These are phyloP conservation scores for Beauveria medogensis DNA, from an alignment of 2,329 filamentous ascomycete genomes.

Conservation along the genomic window DNA sequence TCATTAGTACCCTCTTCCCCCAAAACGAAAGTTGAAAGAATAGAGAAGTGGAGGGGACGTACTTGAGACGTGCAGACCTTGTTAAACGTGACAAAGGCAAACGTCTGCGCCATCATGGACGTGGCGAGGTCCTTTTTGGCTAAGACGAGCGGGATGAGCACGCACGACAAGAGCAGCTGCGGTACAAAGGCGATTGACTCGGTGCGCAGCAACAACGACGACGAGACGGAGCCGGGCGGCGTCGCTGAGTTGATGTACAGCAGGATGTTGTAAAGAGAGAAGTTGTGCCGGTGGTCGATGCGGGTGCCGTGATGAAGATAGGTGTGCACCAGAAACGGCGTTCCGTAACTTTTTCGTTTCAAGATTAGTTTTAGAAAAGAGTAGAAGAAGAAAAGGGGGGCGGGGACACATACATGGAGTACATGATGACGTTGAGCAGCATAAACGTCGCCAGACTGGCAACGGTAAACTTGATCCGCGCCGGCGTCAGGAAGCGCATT, in stretches of 20 bases:
- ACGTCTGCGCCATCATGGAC: constrained; percentile 89
- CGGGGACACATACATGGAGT: constrained; percentile 48
- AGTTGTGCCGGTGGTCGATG: constrained; percentile 96
- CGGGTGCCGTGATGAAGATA: constrained; percentile 89
- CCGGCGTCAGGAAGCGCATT: constrained; percentile 40
- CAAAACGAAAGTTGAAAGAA: no score
- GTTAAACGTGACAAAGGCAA: constrained; percentile 95
- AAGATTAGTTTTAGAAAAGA: neutral
- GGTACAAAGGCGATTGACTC: constrained; percentile 85
- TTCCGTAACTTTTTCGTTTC: constrained; percentile 54
- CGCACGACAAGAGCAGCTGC: constrained; percentile 70
- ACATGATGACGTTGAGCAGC: constrained; percentile 71
- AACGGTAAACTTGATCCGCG: constrained; percentile 49
- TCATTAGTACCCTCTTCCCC: neutral
- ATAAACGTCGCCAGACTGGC: constrained; percentile 67
- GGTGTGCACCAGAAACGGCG: constrained; percentile 78
- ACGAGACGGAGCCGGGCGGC: constrained; percentile 20
- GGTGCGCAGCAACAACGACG: constrained; percentile 36
- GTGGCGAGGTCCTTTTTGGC: constrained; percentile 75
- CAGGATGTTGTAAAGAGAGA: constrained; percentile 89
- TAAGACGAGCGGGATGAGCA: constrained; percentile 66
- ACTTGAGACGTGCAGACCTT: constrained; percentile 98
- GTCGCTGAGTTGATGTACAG: constrained; percentile 76
- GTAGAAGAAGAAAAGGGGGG: accelerated
- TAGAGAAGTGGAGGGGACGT: constrained; percentile 21